Conservation (phyloP, 257 asterid species). For the Voacanga thouarsii region DNA sequence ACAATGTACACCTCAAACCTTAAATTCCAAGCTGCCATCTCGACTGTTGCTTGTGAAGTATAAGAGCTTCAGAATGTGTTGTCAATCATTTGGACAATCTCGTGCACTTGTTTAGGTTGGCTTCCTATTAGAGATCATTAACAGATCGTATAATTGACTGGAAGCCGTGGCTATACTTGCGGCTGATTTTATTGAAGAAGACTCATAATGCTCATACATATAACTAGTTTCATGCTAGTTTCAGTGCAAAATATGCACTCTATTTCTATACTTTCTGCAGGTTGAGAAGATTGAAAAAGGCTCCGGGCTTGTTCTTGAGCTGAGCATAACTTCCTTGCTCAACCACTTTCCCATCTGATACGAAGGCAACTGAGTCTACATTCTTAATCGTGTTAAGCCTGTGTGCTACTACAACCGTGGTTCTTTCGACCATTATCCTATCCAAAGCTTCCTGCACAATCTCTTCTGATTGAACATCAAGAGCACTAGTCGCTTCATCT, state of each 20-base stretch:
- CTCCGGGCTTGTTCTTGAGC: conserved; percentile 61
- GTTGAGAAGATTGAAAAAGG: conserved; percentile 63
- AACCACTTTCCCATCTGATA: conserved; percentile 62
- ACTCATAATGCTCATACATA: not conserved
- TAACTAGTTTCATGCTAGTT: not conserved
- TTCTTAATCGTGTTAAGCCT: conserved; percentile 77
- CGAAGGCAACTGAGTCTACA: conserved; percentile 57
- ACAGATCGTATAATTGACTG: not conserved
- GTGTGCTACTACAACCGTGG: conserved; percentile 77
- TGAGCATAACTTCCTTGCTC: conserved; percentile 60
- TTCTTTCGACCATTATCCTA: conserved; percentile 66
- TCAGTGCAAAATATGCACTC: not conserved
- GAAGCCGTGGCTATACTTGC: not conserved
- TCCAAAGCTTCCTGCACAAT: conserved; percentile 76
- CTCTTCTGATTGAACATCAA: conserved; percentile 78
- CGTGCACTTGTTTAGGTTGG: not conserved
- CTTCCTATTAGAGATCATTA: not conserved
- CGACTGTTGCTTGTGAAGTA: not conserved
- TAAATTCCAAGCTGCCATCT: not conserved
- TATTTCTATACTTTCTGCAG: conserved; percentile 33
- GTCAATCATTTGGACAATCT: not conserved
- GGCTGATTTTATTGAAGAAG: not conserved
- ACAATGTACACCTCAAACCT: too few relatives aligned
- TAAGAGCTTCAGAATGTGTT: not conserved
- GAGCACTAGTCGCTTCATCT: conserved; percentile 89